Evolutionary conservation across 768 basidiomycete species (phyloP), one percentile per base, ranked within the genome.

Genomic region (Suillus americanus): DNA sequence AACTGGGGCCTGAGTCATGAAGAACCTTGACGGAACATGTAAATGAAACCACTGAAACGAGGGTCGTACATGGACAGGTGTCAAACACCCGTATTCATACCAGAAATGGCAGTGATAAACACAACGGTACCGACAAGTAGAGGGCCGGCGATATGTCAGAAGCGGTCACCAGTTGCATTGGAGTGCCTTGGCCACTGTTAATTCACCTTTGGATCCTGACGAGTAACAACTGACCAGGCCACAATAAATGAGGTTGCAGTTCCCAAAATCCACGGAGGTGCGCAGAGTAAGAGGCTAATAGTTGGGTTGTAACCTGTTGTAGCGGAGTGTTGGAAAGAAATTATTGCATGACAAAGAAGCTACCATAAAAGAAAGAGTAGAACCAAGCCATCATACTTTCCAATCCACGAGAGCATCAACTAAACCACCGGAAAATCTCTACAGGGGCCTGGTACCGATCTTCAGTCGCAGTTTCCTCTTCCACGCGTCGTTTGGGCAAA

Each of bases 311-410:
- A 90, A 18, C 89, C 88, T 75, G 94, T 80, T 10, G 92, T 94
- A 25, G 82, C 84, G 48, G 85, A 85, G 77, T 0, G 91, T 90
- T 14, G 89, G 91, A 78, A 93, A 93, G 74, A 87, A 92, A 20
- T 86, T 88, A 70, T 89, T 88, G 81, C 92, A 93, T 13, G 86
- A 87, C 38, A 91, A 72, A 12, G 88, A 84, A 38, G 87, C 74
- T 48, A 23, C 6, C 76, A 86, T 80, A 65, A 83, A 83, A 23
- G 83, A 85, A 57, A 90, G 73, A 2, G 87, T 81, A 40, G 90
- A 65, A 16, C 89, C 83, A 56, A 95, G 79, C 85, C 85, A 90
- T 89, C 91, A 94, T 40, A 94, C 88, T 75, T 86, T 90, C 88
- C 87, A 87, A 71, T 94, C 92, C 25, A 79, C 80, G 61, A 91